Evolutionary conservation across 306 rosid genomes (phyloP).

Genomic region (Styphnolobium japonicum): DNA sequence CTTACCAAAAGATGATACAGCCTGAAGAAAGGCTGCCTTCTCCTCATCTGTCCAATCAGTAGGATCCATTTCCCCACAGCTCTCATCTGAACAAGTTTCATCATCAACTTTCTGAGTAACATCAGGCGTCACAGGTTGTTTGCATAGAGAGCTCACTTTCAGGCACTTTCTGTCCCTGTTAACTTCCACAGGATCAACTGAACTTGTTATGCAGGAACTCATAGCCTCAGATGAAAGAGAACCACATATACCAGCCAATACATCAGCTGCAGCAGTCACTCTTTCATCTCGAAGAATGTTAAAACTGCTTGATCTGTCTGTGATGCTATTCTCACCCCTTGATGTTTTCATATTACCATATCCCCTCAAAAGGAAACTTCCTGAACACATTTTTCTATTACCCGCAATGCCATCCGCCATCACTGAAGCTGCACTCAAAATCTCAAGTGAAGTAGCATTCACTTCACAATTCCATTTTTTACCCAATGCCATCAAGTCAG

Average conservation of each 20-base stretch:
- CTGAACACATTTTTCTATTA: constrained; percentile 42
- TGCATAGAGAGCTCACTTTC: constrained; percentile 37
- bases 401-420: constrained; percentile 55
- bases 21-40: constrained; percentile 74
- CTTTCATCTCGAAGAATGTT: constrained; percentile 65
- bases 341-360: constrained; percentile 38
- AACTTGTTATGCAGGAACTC: constrained; percentile 78
- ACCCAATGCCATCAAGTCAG: constrained; percentile 56
- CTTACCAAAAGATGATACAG: constrained; percentile 78
- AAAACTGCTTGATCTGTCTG: constrained; percentile 49
- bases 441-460: constrained; percentile 75
- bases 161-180: constrained; percentile 49
- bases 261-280: constrained; percentile 89
- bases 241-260: constrained; percentile 86
- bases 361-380: constrained; percentile 50
- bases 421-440: constrained; percentile 81
- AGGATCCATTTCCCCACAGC: constrained; percentile 87
- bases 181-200: constrained; percentile 62
- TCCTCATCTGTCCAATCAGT: constrained; percentile 89
- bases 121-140: constrained; percentile 44
- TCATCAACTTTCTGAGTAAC: constrained; percentile 53
- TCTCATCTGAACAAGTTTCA: constrained; percentile 89
- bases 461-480: constrained; percentile 74
- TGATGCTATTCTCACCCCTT: constrained; percentile 32
- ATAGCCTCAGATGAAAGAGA: constrained; percentile 85